Conservation (phyloP, 768 basidiomycete genomes). For the Boletus pseudo-olivaceus region DNA sequence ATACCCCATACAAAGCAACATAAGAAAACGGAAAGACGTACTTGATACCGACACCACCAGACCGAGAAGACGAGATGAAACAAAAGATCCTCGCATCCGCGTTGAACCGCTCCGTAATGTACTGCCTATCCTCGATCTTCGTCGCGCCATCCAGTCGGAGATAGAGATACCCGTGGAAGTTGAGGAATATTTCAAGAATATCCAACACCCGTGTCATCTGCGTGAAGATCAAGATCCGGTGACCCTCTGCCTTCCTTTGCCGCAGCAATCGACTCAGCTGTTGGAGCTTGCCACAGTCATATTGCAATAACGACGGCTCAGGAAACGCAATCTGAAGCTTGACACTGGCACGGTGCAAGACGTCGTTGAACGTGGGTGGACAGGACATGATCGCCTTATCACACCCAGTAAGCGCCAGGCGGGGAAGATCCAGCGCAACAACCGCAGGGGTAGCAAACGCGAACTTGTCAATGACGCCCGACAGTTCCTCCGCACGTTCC, state of each 20-base stretch:
- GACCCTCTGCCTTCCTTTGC: constrained; percentile 81
- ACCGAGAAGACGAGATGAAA: constrained; percentile 83
- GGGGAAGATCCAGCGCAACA: constrained; percentile 71
- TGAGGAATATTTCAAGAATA: constrained; percentile 90
- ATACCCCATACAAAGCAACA: constrained; percentile 14
- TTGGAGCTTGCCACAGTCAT: constrained; percentile 95
- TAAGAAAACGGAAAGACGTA: constrained; percentile 36
- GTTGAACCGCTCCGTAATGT: constrained; percentile 85
- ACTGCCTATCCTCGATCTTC: constrained; percentile 91
- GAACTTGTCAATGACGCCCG: constrained; percentile 59
- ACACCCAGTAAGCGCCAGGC: constrained; percentile 52
- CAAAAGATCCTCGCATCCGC: constrained; percentile 75
- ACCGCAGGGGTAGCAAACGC: constrained; percentile 78
- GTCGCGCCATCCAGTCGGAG: constrained; percentile 93
- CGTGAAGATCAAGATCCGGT: constrained; percentile 91
- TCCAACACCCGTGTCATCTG: constrained; percentile 96
- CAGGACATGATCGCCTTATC: constrained; percentile 27
- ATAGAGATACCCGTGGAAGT: constrained; percentile 90
- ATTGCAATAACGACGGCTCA: constrained; percentile 83
- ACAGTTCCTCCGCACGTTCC: constrained; percentile 53
- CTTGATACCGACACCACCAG: constrained; percentile 94
- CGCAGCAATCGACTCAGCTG: constrained; percentile 74
- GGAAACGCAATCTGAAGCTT: constrained; percentile 94
- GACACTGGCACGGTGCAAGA: constrained; percentile 70
- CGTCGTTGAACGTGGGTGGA: constrained; percentile 55